A percentile compares a stretch with the other conserved stretches of the same genome.
These are phyloP conservation scores for Houttuynia cordata DNA, from an alignment of 164 flowering plant genomes.

Conservation along the genomic window DNA sequence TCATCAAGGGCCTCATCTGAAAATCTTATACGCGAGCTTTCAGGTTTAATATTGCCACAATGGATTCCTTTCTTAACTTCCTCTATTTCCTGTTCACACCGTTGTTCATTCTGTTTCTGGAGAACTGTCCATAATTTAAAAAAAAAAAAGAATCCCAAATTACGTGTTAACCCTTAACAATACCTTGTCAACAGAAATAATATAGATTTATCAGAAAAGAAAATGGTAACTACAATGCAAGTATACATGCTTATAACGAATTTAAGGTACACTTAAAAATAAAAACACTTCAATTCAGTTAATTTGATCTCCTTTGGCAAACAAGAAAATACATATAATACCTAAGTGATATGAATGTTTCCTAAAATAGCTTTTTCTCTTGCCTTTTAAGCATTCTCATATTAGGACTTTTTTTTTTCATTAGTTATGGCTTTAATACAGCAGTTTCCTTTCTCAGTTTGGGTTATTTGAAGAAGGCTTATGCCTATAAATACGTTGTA, in stretches of 20 bases:
- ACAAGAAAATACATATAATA: not conserved
- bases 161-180: not conserved
- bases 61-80: constrained; percentile 45
- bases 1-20: constrained; percentile 93
- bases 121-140: constrained; percentile 45
- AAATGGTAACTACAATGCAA: not conserved
- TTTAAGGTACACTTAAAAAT: too few species aligned
- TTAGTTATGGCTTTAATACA: too few species aligned
- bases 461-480: too few species aligned
- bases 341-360: too few species aligned
- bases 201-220: not conserved
- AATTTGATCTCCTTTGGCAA: not conserved
- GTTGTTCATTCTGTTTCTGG: constrained; percentile 77
- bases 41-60: constrained; percentile 50
- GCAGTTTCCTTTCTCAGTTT: too few species aligned
- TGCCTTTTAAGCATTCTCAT: too few species aligned
- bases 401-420: too few species aligned
- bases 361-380: too few species aligned
- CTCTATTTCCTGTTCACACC: constrained; percentile 81
- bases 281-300: not conserved
- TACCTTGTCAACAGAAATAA: not conserved
- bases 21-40: constrained; percentile 49
- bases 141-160: too few species aligned
- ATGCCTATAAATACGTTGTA: too few species aligned
- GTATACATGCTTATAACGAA: not conserved